phyloP scores from a whole-genome alignment of 1,284 basidiomycete genomes.

The Chiua sp. region DNA sequence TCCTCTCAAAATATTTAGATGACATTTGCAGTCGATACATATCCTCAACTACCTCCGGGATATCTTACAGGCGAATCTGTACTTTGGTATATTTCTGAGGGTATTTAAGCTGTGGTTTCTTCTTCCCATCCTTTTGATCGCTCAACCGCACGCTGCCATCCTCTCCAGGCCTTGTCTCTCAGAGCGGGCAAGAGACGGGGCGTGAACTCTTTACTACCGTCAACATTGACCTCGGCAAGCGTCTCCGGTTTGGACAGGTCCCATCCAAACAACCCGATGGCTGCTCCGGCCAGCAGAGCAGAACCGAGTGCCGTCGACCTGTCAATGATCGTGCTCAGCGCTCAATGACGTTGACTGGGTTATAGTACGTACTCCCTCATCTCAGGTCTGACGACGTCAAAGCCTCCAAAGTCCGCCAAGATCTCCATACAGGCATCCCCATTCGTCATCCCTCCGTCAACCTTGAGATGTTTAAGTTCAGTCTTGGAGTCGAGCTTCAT shows the following conservation, averaged over 20 bases:
- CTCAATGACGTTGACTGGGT: neutral
- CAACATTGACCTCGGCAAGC: slow-evolving; percentile 88
- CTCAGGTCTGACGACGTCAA: slow-evolving; percentile 89
- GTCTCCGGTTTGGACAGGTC: slow-evolving; percentile 87
- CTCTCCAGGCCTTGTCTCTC: slow-evolving; percentile 67
- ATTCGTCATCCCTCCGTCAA: slow-evolving; percentile 96
- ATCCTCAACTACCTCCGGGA: neutral
- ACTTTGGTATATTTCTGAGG: neutral
- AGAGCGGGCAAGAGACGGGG: slow-evolving; percentile 61
- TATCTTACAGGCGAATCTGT: neutral
- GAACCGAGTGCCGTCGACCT: slow-evolving; percentile 97
- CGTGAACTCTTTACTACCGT: slow-evolving; percentile 76
- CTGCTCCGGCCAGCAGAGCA: slow-evolving; percentile 93
- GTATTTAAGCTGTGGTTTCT: slow-evolving; percentile 48
- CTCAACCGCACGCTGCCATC: slow-evolving; percentile 88
- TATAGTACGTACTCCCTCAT: slow-evolving; percentile 87
- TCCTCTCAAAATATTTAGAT: slow-evolving; percentile 77
- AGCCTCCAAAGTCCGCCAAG: slow-evolving; percentile 93
- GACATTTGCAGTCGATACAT: slow-evolving; percentile 23
- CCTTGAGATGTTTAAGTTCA: slow-evolving; percentile 84
- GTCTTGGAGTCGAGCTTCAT: slow-evolving; percentile 86
- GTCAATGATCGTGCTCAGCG: slow-evolving; percentile 9
- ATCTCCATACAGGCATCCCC: slow-evolving; percentile 91
- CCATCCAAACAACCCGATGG: slow-evolving; percentile 94
- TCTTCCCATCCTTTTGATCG: slow-evolving; percentile 82